These are phyloP conservation scores for Rosa rugosa DNA, from an alignment of 306 rosid genomes.

Conservation along the genomic window DNA sequence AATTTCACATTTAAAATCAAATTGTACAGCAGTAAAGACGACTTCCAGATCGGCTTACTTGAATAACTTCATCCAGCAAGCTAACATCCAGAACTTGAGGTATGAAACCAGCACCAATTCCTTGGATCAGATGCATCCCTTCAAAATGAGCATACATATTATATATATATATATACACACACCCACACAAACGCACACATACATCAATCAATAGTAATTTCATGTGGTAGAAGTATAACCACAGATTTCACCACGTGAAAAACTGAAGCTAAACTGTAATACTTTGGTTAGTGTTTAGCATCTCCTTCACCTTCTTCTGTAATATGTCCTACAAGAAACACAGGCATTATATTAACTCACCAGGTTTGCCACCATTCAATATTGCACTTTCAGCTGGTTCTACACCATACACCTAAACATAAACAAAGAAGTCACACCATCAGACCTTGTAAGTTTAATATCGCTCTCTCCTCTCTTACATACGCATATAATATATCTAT, in stretches of 20 bases:
- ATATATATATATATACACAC: background rate
- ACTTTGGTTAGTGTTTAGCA: too few species aligned
- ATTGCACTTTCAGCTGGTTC: constrained; percentile 84
- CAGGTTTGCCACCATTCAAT: constrained; percentile 70
- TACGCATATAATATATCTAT: background rate
- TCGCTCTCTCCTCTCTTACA: background rate
- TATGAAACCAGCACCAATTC: constrained; percentile 70
- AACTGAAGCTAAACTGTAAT: constrained; percentile 40
- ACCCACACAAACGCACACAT: too few species aligned
- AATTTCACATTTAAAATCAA: background rate
- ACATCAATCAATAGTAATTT: too few species aligned
- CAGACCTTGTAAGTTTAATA: background rate
- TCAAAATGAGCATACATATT: background rate
- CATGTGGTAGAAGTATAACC: background rate
- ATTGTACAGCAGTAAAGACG: background rate
- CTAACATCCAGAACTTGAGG: constrained; percentile 52
- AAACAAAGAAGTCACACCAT: background rate
- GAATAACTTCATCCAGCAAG: constrained; percentile 67
- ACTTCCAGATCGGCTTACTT: constrained; percentile 34
- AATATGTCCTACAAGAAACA: background rate
- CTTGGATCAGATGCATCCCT: constrained; percentile 80
- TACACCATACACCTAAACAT: constrained; percentile 61
- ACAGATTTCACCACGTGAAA: background rate
- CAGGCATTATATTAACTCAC: constrained; percentile 35
- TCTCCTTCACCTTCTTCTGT: constrained; percentile 18